Base-by-base conservation (phyloP, 1,139 yeast species). In the Debaryomycetaceae sp. region DNA sequence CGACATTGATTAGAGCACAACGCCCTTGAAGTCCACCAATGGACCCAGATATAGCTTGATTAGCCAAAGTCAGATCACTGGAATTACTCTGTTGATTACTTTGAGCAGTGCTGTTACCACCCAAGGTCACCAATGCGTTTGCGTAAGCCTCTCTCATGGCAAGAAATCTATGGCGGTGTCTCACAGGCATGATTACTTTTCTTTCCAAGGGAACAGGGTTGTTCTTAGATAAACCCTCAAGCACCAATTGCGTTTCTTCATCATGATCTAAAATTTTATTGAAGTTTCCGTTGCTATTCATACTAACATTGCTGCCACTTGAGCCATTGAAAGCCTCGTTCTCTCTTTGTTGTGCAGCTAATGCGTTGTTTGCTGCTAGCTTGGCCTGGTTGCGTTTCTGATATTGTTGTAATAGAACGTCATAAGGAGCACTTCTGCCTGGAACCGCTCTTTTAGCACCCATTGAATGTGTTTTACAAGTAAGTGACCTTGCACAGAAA, bases 381-480 rank as follows among this genome's bases (percentile, higher is more conserved):
- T 88, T 90, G 39, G 95, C 93, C 66, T 91, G 97, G 62, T 91
- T 93, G 55, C 90, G 80, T 59, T 90, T 84, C 66, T 93, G 99
- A 61, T 93, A 91, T 39, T 88, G 93, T 38, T 93, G 91, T 47
- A 93, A 72, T 44, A 93, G 71, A 24, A 83, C 83, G 65, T 93
- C 99, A 63, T 90, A 93, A 0, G 97, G 91, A 6, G 95, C 91
- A 42, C 95, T 83, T 56, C 99, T 77, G 6, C 99, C 99, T 29
- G 82, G 82, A 23, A 93, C 99, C 1, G 97, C 93, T 56, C 99
- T 79, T 58, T 93, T 93, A 23, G 97, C 96, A 24, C 97, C 97
- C 97, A 93, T 91, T 0, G 97, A 88, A 65, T 93, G 99, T 0
- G 98, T 90, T 62, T 93, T 93, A 75, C 99, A 93, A 0, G 99